phyloP scores from a whole-genome alignment of 352 stramenopile species.

The Thalassiosira ordinaria region DNA sequence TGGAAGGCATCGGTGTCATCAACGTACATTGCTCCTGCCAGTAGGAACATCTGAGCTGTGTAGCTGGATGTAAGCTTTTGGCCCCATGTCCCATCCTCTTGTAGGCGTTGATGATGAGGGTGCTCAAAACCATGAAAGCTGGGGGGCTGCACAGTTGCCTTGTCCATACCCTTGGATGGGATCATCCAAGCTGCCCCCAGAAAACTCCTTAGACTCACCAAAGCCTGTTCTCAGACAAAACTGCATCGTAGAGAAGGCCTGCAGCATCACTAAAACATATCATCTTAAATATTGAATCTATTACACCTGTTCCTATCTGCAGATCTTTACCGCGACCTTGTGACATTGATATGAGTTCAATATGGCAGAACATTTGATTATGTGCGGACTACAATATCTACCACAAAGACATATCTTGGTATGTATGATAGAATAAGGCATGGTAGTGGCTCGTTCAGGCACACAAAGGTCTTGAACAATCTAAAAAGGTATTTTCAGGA shows the following conservation, averaged over 20 bases:
- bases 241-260: slow-evolving; percentile 17
- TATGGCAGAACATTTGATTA: too few species aligned
- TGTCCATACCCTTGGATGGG: slow-evolving; percentile 6
- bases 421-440: too few species aligned
- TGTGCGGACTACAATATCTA: too few species aligned
- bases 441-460: too few species aligned
- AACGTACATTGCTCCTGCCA: slow-evolving; percentile 23
- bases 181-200: not conserved
- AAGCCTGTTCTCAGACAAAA: slow-evolving; percentile 36
- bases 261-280: slow-evolving; percentile 10
- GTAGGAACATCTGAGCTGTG: not conserved
- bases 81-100: slow-evolving; percentile 11
- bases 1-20: slow-evolving; percentile 28
- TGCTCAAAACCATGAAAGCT: slow-evolving; percentile 8
- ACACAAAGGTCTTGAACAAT: too few species aligned
- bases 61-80: slow-evolving; percentile 2
- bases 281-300: too few species aligned
- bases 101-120: slow-evolving; percentile 27
- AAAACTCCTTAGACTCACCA: slow-evolving; percentile 7
- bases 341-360: too few species aligned
- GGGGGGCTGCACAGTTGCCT: slow-evolving; percentile 20
- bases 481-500: too few species aligned
- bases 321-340: too few species aligned
- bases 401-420: too few species aligned
- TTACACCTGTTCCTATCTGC: too few species aligned